Conservation (phyloP, 805 yeast genomes). For the Saccharomycopsis fermentans region DNA sequence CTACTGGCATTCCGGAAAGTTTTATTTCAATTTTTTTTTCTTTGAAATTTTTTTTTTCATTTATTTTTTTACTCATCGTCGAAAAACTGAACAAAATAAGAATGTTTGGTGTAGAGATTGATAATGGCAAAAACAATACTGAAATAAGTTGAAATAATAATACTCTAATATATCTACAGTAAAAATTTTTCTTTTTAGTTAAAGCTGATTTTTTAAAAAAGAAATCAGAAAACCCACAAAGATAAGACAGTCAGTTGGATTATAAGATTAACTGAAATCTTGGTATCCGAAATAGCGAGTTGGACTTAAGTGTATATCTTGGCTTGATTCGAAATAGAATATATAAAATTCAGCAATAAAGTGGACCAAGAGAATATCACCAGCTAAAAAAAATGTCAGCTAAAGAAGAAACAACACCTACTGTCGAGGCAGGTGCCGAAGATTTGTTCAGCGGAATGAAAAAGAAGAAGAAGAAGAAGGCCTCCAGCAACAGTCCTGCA, state of each 20-base stretch:
- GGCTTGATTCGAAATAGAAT: not conserved
- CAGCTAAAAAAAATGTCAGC: not conserved
- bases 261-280: too few species aligned
- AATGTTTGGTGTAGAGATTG: not conserved
- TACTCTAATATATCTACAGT: not conserved
- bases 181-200: not conserved
- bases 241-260: too few species aligned
- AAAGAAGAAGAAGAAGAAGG: conserved; percentile 73
- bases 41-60: not conserved
- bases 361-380: not conserved
- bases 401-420: conserved; percentile 14
- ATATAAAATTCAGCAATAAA: not conserved
- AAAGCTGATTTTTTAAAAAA: too few species aligned
- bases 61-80: not conserved
- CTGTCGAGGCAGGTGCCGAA: conserved; percentile 33
- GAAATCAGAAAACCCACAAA: not conserved
- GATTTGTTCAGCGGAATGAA: conserved; percentile 73
- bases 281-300: too few species aligned
- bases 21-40: not conserved
- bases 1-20: too few species aligned
- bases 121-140: not conserved
- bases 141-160: not conserved
- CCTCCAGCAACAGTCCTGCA: conserved; percentile 21
- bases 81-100: not conserved
- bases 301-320: too few species aligned